Evolutionary conservation across 257 asterid species (phyloP).

Genomic region (Capsicum chinense): DNA sequence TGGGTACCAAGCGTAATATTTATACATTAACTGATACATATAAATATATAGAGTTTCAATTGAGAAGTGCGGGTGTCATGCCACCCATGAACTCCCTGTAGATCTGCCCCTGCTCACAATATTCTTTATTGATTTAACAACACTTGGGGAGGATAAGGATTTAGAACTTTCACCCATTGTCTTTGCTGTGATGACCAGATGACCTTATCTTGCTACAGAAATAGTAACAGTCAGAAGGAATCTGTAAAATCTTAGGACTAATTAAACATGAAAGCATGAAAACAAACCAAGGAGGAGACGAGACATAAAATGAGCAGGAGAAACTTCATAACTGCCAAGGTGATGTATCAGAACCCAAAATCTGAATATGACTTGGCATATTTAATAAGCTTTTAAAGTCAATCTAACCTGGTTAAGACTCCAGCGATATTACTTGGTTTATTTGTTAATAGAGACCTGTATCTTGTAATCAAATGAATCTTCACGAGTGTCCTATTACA

Average conservation of each 20-base stretch:
- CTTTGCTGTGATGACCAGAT: conserved; percentile 52
- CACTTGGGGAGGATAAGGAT: conserved; percentile 33
- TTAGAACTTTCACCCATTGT: conserved; percentile 57
- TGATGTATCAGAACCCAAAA: not conserved
- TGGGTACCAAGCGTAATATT: too few species aligned
- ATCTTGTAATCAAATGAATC: not conserved
- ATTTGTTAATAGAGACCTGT: not conserved
- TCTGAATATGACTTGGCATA: not conserved
- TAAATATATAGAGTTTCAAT: too few species aligned
- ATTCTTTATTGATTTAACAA: conserved; percentile 63
- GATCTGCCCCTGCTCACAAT: conserved; percentile 32
- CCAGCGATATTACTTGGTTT: not conserved
- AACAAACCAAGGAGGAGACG: not conserved
- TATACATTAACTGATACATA: too few species aligned
- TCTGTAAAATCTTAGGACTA: not conserved
- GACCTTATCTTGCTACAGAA: conserved; percentile 52
- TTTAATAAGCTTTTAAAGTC: conserved; percentile 4
- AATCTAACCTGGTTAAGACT: not conserved
- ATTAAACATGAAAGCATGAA: conserved; percentile 11
- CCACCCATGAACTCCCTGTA: too few species aligned
- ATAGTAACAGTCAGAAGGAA: conserved; percentile 13
- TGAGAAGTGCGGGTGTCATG: too few species aligned
- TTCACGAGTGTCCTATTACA: not conserved
- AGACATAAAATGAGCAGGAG: not conserved
- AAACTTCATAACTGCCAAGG: not conserved